These are phyloP conservation scores for Plenodomus tracheiphilus DNA, from an alignment of 2,329 filamentous ascomycete species.

Conservation along the genomic window DNA sequence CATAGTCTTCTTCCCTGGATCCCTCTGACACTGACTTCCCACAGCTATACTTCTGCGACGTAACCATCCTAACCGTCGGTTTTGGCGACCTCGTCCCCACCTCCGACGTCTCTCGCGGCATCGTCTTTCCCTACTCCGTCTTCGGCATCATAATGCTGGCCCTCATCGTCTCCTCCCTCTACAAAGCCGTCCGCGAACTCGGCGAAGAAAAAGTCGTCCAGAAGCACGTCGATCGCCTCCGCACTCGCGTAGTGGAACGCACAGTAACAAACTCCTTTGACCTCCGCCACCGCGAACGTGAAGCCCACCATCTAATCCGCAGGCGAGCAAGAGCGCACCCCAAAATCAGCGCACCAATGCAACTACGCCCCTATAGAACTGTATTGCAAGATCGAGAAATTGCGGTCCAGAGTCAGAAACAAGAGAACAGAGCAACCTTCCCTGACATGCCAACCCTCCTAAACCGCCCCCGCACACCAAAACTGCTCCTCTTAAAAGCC, in stretches of 20 bases:
- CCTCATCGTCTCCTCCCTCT: conserved; percentile 79
- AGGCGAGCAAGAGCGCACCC: conserved; percentile 17
- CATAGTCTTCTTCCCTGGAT: neutral
- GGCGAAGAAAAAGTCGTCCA: conserved; percentile 65
- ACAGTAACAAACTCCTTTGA: conserved; percentile 59
- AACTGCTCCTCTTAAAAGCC: conserved; percentile 60
- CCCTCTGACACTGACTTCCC: neutral
- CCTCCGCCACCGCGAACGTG: conserved; percentile 42
- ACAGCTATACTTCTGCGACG: conserved; percentile 49
- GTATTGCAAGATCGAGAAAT: conserved; percentile 21
- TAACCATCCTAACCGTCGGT: conserved; percentile 47
- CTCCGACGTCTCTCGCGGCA: conserved; percentile 63
- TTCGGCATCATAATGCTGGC: conserved; percentile 83
- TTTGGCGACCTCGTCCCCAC: conserved; percentile 60
- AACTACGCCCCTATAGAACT: conserved; percentile 24
- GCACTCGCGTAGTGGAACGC: conserved; percentile 58
- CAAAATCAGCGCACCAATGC: conserved; percentile 31
- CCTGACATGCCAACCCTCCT: conserved; percentile 14
- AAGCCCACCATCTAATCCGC: conserved; percentile 26
- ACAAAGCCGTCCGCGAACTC: conserved; percentile 65
- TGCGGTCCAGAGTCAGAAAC: neutral
- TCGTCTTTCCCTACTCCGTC: conserved; percentile 83
- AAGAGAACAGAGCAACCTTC: neutral
- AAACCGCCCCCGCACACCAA: conserved; percentile 41
- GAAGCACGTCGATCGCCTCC: conserved; percentile 59